phyloP scores from a whole-genome alignment of 2,329 filamentous ascomycete genomes.

The Grosmannia serpens region DNA sequence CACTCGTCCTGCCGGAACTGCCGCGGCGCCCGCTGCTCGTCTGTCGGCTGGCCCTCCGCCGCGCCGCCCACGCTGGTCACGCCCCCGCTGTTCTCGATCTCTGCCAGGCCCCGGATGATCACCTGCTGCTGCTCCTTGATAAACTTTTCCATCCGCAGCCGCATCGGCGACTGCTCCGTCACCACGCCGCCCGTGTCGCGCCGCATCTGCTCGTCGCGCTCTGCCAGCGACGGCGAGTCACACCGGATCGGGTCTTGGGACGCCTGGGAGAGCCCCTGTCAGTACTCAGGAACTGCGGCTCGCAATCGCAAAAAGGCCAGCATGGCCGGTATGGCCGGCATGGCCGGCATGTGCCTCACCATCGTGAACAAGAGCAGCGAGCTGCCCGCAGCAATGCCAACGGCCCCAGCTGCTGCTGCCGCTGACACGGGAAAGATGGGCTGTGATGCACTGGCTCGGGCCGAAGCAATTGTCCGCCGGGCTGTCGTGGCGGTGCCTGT shows the following conservation, averaged over 20 bases:
- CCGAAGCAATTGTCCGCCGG: not conserved
- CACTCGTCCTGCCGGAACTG: conserved; percentile 73
- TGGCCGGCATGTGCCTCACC: not conserved
- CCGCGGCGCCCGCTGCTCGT: conserved; percentile 48
- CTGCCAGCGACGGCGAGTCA: conserved; percentile 64
- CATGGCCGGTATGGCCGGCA: too few relatives aligned
- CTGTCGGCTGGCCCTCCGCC: conserved; percentile 22
- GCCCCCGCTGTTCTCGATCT: conserved; percentile 32
- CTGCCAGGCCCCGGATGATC: conserved; percentile 74
- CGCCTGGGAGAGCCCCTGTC: conserved; percentile 20
- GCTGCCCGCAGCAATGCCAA: not conserved
- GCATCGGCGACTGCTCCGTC: conserved; percentile 77
- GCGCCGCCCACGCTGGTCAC: conserved; percentile 3
- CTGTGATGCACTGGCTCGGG: not conserved
- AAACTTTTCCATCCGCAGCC: conserved; percentile 91
- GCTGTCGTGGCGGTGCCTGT: not conserved
- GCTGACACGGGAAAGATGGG: not conserved
- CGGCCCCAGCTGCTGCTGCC: not conserved
- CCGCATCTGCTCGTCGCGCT: conserved; percentile 72
- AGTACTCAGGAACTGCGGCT: not conserved
- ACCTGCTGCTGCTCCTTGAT: conserved; percentile 86
- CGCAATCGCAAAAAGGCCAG: too few relatives aligned
- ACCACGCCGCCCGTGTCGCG: conserved; percentile 57
- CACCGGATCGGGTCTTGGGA: conserved; percentile 31
- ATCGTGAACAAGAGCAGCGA: not conserved